Conservation (phyloP, 2,329 filamentous ascomycete species). For the Clarireedia monteithiana region DNA sequence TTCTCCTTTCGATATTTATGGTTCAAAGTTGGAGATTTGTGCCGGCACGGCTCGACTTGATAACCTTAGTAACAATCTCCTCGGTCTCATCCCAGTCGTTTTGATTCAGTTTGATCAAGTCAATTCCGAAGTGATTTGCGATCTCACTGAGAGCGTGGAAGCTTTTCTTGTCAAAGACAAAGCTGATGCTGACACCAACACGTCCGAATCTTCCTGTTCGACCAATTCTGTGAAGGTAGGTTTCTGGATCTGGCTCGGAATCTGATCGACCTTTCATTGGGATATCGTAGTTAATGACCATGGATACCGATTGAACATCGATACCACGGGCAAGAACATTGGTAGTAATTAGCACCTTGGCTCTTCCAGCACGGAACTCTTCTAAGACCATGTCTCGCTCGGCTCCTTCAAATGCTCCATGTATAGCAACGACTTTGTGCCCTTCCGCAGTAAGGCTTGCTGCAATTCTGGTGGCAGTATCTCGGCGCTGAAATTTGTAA, state of each 20-base stretch:
- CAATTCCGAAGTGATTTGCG: conserved; percentile 68
- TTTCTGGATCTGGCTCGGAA: conserved; percentile 81
- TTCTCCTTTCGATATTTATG: neutral
- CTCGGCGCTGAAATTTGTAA: conserved; percentile 55
- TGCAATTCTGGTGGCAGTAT: conserved; percentile 80
- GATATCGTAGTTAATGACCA: conserved; percentile 97
- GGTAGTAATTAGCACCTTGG: conserved; percentile 95
- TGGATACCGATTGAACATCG: conserved; percentile 85
- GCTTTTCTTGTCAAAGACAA: conserved; percentile 80
- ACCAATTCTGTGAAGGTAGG: conserved; percentile 95
- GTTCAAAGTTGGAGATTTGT: conserved; percentile 33
- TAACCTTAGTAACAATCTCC: conserved; percentile 69
- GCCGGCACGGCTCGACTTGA: conserved; percentile 61
- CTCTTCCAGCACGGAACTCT: conserved; percentile 75
- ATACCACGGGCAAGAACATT: conserved; percentile 96
- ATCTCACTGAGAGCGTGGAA: conserved; percentile 77
- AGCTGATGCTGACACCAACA: conserved; percentile 91
- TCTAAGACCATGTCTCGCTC: conserved; percentile 81
- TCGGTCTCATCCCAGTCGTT: conserved; percentile 90
- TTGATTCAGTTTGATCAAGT: conserved; percentile 73
- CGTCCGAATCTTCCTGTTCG: conserved; percentile 95
- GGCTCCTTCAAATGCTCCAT: conserved; percentile 76
- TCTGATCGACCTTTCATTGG: conserved; percentile 71
- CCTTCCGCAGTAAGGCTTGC: conserved; percentile 79
- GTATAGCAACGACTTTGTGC: conserved; percentile 84